Evolutionary conservation across 2,329 filamentous ascomycete genomes (phyloP).

Genomic region (Trichophyton benhamiae): DNA sequence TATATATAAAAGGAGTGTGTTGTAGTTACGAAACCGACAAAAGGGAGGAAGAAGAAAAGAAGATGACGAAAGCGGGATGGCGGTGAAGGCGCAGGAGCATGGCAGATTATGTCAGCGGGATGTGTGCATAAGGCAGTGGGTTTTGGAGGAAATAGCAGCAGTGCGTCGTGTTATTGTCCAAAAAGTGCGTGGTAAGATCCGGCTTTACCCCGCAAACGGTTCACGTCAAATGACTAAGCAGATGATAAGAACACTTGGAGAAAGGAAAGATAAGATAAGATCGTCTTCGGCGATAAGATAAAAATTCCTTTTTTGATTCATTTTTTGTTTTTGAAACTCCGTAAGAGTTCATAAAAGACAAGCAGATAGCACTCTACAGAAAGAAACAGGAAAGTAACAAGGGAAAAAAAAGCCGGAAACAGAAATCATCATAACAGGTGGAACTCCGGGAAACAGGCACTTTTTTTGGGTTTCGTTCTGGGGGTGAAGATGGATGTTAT

Average conservation of each 20-base stretch:
- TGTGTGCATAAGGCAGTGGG: background rate
- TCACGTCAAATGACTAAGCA: background rate
- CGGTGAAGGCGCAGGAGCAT: background rate
- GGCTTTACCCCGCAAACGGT: background rate
- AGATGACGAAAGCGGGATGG: constrained; percentile 6
- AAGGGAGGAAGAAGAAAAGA: constrained; percentile 5
- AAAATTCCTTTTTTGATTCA: background rate
- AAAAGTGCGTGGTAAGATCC: background rate
- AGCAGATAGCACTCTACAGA: background rate
- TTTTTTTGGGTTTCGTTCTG: background rate
- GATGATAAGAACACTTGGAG: background rate
- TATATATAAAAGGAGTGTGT: constrained; percentile 1
- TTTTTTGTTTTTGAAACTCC: background rate
- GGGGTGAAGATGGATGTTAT: constrained; percentile 4
- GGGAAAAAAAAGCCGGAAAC: background rate
- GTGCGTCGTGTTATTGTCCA: background rate
- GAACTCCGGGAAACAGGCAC: background rate
- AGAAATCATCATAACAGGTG: background rate
- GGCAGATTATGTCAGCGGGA: background rate
- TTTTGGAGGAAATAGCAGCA: background rate
- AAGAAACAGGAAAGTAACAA: background rate
- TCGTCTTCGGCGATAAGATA: background rate
- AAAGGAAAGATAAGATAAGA: background rate
- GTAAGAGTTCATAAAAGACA: background rate
- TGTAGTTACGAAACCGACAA: background rate